Evolutionary conservation across 805 yeast genomes (phyloP).

Genomic region (Candida verbasci): DNA sequence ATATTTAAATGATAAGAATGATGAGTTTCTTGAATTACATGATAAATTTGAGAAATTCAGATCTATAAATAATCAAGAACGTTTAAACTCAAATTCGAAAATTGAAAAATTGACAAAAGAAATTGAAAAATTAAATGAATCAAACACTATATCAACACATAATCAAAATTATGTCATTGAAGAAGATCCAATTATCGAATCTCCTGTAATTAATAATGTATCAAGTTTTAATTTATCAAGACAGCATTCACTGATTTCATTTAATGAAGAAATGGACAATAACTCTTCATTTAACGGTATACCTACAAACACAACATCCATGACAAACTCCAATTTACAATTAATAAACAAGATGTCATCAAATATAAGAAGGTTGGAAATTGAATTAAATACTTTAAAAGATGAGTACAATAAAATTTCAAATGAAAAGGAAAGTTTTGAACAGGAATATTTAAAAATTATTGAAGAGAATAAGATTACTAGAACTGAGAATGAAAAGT

Average conservation of each 20-base stretch:
- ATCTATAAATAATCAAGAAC: slow-evolving; percentile 27
- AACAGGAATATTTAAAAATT: slow-evolving; percentile 58
- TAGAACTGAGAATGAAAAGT: slow-evolving; percentile 19
- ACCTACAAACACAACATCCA: too few species aligned
- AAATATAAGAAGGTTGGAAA: slow-evolving; percentile 73
- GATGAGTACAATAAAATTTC: slow-evolving; percentile 56
- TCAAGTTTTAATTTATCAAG: background rate
- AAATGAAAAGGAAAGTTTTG: slow-evolving; percentile 59
- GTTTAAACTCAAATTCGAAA: slow-evolving; percentile 22
- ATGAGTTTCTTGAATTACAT: slow-evolving; percentile 12
- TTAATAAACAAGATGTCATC: slow-evolving; percentile 70
- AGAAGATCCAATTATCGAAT: background rate
- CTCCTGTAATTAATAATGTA: too few species aligned
- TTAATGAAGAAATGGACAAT: too few species aligned
- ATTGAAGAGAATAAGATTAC: slow-evolving; percentile 26
- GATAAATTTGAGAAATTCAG: slow-evolving; percentile 30
- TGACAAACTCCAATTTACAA: slow-evolving; percentile 41
- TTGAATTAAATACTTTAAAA: slow-evolving; percentile 61
- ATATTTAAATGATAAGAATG: slow-evolving; percentile 16
- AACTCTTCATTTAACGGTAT: too few species aligned
- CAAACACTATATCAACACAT: too few species aligned
- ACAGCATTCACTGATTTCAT: background rate
- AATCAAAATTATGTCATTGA: too few species aligned
- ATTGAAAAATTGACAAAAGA: slow-evolving; percentile 18
- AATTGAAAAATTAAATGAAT: slow-evolving; percentile 9